These are phyloP conservation scores for Dianthus caryophyllus DNA, from an alignment of 148 eudicot species.

Conservation along the genomic window DNA sequence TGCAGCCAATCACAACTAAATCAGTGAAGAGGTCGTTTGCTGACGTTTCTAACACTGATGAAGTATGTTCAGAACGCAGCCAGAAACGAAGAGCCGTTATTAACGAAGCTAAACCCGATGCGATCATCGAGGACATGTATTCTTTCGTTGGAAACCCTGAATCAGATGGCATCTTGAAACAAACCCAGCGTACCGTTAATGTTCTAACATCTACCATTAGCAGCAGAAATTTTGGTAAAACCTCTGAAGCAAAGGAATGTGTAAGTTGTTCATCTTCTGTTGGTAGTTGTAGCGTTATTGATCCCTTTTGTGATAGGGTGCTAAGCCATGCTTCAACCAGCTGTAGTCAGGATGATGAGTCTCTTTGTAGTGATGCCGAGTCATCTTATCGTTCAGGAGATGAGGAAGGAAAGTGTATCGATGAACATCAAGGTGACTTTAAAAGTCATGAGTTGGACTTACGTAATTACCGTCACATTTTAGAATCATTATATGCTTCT, in stretches of 20 bases:
- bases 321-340: conserved; percentile 27
- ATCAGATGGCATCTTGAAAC: conserved; percentile 35
- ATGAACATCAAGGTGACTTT: conserved; percentile 32
- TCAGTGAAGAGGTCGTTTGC: conserved; percentile 2
- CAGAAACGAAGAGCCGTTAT: conserved; percentile 16
- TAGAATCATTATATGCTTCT: conserved; percentile 50
- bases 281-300: conserved; percentile 52
- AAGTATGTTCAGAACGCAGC: background rate
- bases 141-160: conserved; percentile 44
- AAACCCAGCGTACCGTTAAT: conserved; percentile 9
- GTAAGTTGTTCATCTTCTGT: conserved; percentile 42
- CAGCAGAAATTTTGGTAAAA: conserved; percentile 24
- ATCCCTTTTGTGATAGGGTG: conserved; percentile 26
- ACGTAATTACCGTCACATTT: conserved; percentile 42
- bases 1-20: background rate
- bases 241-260: conserved; percentile 32
- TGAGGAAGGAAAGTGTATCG: conserved; percentile 25
- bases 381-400: conserved; percentile 28
- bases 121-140: conserved; percentile 10
- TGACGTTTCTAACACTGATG: conserved; percentile 3
- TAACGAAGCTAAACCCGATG: background rate
- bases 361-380: conserved; percentile 48
- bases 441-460: conserved; percentile 42
- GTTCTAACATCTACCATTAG: conserved; percentile 28
- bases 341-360: conserved; percentile 25